phyloP scores from a whole-genome alignment of 164 flowering plant genomes.

The Berberis vulgaris region DNA sequence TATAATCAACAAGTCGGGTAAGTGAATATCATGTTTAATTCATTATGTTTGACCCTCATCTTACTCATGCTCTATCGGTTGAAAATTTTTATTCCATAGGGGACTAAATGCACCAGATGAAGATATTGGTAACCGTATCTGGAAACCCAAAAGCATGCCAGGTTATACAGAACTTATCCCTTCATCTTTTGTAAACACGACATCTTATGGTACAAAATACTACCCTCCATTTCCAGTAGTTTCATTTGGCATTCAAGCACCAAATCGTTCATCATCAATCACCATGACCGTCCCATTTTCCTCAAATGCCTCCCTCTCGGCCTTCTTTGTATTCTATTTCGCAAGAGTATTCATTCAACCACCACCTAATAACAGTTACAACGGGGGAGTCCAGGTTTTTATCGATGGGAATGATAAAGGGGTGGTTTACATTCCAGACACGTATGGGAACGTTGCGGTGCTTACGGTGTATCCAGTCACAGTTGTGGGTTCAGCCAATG shows the following conservation, averaged over 20 bases:
- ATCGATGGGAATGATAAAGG: not conserved
- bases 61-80: too few species aligned
- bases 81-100: not conserved
- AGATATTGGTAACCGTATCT: not conserved
- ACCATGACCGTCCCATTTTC: not conserved
- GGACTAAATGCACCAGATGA: not conserved
- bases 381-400: not conserved
- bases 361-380: not conserved
- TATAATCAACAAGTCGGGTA: not conserved
- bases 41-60: too few species aligned
- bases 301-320: not conserved
- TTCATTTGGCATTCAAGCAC: not conserved
- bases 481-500: conserved; percentile 2
- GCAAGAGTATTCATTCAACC: not conserved
- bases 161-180: not conserved
- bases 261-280: not conserved
- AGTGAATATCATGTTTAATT: not conserved
- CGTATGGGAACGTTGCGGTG: not conserved
- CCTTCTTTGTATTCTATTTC: not conserved
- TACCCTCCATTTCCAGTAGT: not conserved
- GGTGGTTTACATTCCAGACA: not conserved
- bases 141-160: not conserved
- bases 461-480: not conserved
- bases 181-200: not conserved
- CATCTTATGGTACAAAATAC: not conserved